Conservation (phyloP, 1,284 basidiomycete species). For the Xanthoconium separans region DNA sequence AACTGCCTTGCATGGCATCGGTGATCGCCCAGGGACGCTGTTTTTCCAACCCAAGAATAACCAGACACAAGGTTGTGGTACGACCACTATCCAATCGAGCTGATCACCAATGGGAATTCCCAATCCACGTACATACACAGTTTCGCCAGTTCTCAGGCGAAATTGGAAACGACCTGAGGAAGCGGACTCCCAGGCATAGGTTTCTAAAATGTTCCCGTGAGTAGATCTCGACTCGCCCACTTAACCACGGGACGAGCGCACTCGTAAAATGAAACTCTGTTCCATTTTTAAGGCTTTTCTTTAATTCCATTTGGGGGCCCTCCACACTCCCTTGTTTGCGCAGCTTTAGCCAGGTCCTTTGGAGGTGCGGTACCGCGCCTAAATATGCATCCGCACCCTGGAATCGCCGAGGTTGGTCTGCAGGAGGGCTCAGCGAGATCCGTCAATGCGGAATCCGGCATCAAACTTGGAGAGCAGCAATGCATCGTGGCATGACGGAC, state of each 20-base stretch:
- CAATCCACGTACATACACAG: background rate
- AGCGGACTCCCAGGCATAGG: constrained; percentile 24
- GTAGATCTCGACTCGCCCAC: constrained; percentile 8
- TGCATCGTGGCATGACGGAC: background rate
- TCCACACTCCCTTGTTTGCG: background rate
- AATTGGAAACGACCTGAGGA: constrained; percentile 4
- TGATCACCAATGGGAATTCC: constrained; percentile 8
- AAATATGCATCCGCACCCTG: constrained; percentile 6
- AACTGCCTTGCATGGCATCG: constrained; percentile 1
- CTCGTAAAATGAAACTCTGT: constrained; percentile 15
- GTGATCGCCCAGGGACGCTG: constrained; percentile 12
- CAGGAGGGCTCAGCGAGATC: too few relatives aligned
- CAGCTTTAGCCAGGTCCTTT: constrained; percentile 10
- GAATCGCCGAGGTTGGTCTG: background rate
- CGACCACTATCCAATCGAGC: constrained; percentile 1
- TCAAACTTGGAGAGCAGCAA: background rate
- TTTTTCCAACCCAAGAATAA: constrained; percentile 7
- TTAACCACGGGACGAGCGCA: constrained; percentile 5
- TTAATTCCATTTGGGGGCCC: constrained; percentile 10
- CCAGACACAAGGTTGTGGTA: background rate
- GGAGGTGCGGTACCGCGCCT: constrained; percentile 13
- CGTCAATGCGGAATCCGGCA: background rate
- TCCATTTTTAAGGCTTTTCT: constrained; percentile 16
- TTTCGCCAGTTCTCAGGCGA: constrained; percentile 18
- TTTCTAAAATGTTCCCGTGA: constrained; percentile 15